These are phyloP conservation scores for Skeletonema marinoi DNA, from an alignment of 108 stramenopile species.

Conservation along the genomic window DNA sequence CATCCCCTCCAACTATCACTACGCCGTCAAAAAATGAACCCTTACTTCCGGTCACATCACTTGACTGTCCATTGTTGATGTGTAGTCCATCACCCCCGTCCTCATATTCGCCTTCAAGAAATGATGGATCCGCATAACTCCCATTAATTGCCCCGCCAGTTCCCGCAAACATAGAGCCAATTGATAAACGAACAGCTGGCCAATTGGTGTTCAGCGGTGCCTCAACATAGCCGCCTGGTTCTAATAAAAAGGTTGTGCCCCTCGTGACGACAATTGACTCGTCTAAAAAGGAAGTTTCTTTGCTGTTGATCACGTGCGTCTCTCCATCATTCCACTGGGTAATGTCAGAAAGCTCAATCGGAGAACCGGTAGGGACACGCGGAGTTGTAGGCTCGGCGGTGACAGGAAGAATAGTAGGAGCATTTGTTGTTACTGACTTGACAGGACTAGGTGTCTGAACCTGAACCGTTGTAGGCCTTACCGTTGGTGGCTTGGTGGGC, in stretches of 20 bases:
- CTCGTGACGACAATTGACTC: slow-evolving; percentile 20
- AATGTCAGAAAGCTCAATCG: slow-evolving; percentile 23
- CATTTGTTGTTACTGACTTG: not conserved
- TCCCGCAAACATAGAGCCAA: slow-evolving; percentile 12
- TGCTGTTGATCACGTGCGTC: not conserved
- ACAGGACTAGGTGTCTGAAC: slow-evolving; percentile 5
- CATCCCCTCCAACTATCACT: slow-evolving; percentile 20
- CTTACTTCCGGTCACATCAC: slow-evolving; percentile 11
- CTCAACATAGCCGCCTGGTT: slow-evolving; percentile 8
- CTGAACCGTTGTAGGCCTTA: not conserved
- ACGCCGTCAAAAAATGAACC: slow-evolving; percentile 25
- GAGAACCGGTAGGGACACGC: slow-evolving; percentile 11
- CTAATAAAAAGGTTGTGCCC: slow-evolving; percentile 7
- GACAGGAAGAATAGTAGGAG: not conserved
- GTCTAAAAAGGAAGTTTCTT: slow-evolving; percentile 19
- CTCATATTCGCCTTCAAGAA: slow-evolving; percentile 1
- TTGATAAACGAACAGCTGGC: slow-evolving; percentile 30
- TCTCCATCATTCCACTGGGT: slow-evolving; percentile 21
- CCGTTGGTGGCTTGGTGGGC: not conserved
- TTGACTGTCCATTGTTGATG: slow-evolving; percentile 25
- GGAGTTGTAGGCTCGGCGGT: not conserved
- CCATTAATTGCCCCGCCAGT: slow-evolving; percentile 17
- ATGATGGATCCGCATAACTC: slow-evolving; percentile 1
- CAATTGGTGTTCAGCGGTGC: slow-evolving; percentile 24
- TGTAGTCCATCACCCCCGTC: slow-evolving; percentile 27